These are phyloP conservation scores for Podaxis sp. DNA, from an alignment of 768 basidiomycete species.

Conservation along the genomic window DNA sequence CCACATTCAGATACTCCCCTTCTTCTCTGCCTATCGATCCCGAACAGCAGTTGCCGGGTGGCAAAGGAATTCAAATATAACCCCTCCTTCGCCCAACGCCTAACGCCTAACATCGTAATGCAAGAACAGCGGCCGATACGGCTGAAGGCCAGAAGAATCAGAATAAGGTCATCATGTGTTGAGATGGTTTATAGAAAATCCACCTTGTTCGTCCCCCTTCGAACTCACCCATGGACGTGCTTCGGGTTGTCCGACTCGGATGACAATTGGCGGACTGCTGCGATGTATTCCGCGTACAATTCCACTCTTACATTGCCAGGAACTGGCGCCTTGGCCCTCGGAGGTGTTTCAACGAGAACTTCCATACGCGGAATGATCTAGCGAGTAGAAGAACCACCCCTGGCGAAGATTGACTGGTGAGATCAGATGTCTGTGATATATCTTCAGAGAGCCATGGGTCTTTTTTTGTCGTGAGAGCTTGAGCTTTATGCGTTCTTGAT, in stretches of 20 bases:
- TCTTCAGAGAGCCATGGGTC: not conserved
- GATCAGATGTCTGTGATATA: constrained; percentile 7
- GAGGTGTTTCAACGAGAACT: not conserved
- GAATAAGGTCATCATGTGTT: not conserved
- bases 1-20: not conserved
- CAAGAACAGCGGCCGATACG: not conserved
- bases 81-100: not conserved
- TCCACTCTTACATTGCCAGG: not conserved
- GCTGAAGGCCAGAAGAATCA: not conserved
- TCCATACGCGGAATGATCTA: not conserved
- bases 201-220: not conserved
- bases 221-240: not conserved
- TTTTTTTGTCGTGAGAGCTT: constrained; percentile 12
- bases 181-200: not conserved
- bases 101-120: not conserved
- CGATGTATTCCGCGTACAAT: not conserved
- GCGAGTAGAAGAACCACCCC: not conserved
- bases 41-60: not conserved
- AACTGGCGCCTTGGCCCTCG: constrained; percentile 1
- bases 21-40: not conserved
- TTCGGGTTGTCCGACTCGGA: not conserved
- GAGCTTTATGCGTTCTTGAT: not conserved
- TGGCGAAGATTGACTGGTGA: not conserved
- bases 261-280: not conserved
- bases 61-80: not conserved